These are phyloP conservation scores for Hansenula lynferdii DNA, from an alignment of 1,139 yeast genomes.

Conservation along the genomic window DNA sequence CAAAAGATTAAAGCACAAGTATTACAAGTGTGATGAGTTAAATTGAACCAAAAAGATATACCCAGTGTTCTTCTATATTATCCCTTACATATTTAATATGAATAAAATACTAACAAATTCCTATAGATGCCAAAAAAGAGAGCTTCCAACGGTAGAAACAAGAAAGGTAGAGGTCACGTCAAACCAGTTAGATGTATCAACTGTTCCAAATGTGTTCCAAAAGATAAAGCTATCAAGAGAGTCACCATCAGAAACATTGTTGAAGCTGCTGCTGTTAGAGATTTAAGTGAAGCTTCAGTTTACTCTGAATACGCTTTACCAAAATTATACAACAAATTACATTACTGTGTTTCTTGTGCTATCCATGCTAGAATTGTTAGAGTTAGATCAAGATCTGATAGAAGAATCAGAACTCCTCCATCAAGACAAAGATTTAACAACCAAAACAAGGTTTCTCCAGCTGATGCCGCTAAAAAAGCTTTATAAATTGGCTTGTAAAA, in stretches of 20 bases:
- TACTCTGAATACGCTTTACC: constrained; percentile 99
- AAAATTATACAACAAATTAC: constrained; percentile 99
- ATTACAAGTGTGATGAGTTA: too few relatives aligned
- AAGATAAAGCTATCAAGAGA: constrained; percentile 99
- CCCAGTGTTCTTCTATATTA: too few relatives aligned
- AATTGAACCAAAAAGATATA: not conserved
- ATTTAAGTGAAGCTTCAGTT: constrained; percentile 98
- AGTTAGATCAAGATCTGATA: constrained; percentile 98
- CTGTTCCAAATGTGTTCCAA: constrained; percentile 99
- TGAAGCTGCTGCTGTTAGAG: constrained; percentile 99
- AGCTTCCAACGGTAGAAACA: constrained; percentile 99
- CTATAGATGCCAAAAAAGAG: constrained; percentile 99
- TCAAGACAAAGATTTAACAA: constrained; percentile 98
- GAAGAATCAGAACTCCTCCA: constrained; percentile 99
- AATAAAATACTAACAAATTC: constrained; percentile 15
- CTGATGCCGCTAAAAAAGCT: constrained; percentile 97
- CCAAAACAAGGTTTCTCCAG: constrained; percentile 95
- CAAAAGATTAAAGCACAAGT: too few relatives aligned
- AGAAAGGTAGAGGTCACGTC: constrained; percentile 99
- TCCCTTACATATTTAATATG: too few relatives aligned
- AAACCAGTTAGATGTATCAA: constrained; percentile 99
- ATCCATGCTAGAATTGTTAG: constrained; percentile 99
- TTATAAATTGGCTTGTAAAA: constrained; percentile 27
- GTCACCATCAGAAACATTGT: constrained; percentile 99
- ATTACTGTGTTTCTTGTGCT: constrained; percentile 99